Percentiles rank a stretch among this genome's conserved stretches.
Evolutionary conservation across 352 stramenopile genomes (phyloP).

Genomic region (Phytophthora hybrid): DNA sequence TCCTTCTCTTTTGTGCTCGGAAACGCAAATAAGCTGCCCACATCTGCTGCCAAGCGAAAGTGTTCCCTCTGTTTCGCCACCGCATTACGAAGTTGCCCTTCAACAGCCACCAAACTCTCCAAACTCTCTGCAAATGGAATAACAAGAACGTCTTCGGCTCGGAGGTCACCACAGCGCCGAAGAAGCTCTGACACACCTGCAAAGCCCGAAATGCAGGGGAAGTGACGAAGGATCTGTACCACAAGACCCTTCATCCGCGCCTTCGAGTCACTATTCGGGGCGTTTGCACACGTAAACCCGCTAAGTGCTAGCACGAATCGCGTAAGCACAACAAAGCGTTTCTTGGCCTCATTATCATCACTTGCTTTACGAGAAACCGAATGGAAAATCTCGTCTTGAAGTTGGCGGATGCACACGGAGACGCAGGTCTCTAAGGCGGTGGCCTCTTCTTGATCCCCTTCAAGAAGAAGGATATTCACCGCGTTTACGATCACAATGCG

Average conservation of each 20-base stretch:
- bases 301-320: conserved; percentile 45
- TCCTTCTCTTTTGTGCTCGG: conserved; percentile 42
- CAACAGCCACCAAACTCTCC: conserved; percentile 22
- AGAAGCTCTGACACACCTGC: conserved; percentile 31
- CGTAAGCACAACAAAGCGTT: conserved; percentile 42
- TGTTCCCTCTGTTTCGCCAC: conserved; percentile 56
- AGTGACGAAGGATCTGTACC: conserved; percentile 38
- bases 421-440: conserved; percentile 47
- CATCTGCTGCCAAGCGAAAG: conserved; percentile 57
- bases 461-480: conserved; percentile 40
- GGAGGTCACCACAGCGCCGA: conserved; percentile 19
- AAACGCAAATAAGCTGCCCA: conserved; percentile 61
- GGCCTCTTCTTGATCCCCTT: conserved; percentile 25
- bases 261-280: conserved; percentile 24
- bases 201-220: conserved; percentile 37
- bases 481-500: conserved; percentile 59
- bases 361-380: conserved; percentile 15
- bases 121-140: conserved; percentile 30
- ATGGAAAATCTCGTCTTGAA: conserved; percentile 67
- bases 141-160: conserved; percentile 4
- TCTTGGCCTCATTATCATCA: conserved; percentile 10
- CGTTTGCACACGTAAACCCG: conserved; percentile 43
- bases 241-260: conserved; percentile 45
- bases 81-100: conserved; percentile 32
- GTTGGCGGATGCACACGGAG: conserved; percentile 47